Conservation (phyloP, 23 red algal species). For the Gracilaria domingensis region DNA sequence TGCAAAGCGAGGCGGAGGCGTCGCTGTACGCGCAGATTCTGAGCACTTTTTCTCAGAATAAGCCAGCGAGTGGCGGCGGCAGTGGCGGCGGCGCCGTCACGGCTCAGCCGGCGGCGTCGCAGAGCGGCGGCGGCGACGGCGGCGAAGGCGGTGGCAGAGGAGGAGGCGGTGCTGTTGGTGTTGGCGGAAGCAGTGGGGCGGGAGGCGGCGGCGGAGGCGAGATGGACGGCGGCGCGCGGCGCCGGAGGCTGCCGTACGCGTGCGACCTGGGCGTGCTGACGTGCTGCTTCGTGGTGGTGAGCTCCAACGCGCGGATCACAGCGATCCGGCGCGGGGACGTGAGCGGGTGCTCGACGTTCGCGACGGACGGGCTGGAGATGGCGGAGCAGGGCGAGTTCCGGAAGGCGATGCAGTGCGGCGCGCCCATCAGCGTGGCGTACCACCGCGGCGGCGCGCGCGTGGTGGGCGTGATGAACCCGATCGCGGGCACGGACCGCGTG, state of each 20-base stretch:
- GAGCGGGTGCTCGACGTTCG: slow-evolving; percentile 34
- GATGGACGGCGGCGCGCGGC: too few relatives aligned
- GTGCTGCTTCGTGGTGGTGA: slow-evolving; percentile 39
- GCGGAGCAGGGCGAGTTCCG: slow-evolving; percentile 16
- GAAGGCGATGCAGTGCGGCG: slow-evolving; percentile 31
- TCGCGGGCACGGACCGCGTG: slow-evolving; percentile 32
- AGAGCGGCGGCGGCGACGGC: background rate
- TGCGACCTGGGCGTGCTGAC: slow-evolving; percentile 57
- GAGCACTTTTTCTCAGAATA: slow-evolving; percentile 10
- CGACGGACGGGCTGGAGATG: slow-evolving; percentile 30
- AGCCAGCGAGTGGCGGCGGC: background rate
- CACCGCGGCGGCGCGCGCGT: slow-evolving; percentile 30
- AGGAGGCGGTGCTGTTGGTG: background rate
- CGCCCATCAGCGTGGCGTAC: slow-evolving; percentile 18
- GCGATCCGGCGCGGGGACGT: slow-evolving; percentile 17
- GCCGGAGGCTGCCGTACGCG: slow-evolving; percentile 47
- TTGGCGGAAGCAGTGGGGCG: background rate
- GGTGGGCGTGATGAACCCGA: slow-evolving; percentile 57
- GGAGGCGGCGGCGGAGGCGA: too few relatives aligned
- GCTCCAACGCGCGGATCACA: slow-evolving; percentile 35
- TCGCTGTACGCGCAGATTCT: slow-evolving; percentile 66
- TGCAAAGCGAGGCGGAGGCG: slow-evolving; percentile 51
- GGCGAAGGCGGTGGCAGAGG: background rate
- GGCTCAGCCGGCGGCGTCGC: background rate
- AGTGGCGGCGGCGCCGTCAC: background rate